A percentile compares a stretch with the other conserved stretches of the same genome.
phyloP scores from a whole-genome alignment of 2,329 filamentous ascomycete genomes.

The Fusarium sp. region DNA sequence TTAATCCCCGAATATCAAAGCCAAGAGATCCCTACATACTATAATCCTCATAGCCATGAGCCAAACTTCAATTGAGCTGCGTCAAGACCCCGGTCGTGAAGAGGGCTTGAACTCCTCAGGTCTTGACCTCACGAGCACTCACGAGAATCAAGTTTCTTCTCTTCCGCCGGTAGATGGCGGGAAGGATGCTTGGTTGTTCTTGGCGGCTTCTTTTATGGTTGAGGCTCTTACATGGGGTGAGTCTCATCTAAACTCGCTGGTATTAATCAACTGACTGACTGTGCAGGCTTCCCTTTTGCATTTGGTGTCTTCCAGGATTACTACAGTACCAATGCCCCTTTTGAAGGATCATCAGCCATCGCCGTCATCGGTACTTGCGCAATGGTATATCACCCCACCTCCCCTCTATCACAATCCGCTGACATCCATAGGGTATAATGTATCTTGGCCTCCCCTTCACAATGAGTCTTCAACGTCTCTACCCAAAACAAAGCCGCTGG shows the following conservation, averaged over 20 bases:
- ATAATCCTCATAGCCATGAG: not conserved
- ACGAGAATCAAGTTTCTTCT: not conserved
- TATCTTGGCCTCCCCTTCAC: slow-evolving; percentile 53
- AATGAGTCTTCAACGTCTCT: slow-evolving; percentile 35
- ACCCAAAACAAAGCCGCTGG: slow-evolving; percentile 50
- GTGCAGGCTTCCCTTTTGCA: slow-evolving; percentile 69
- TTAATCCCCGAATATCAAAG: not conserved
- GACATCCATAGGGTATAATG: slow-evolving; percentile 56
- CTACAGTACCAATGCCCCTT: slow-evolving; percentile 67
- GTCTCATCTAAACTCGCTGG: rapidly evolving
- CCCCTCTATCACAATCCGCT: not conserved
- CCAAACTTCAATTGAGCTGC: not conserved
- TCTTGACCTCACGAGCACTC: not conserved
- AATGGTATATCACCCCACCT: slow-evolving; percentile 54
- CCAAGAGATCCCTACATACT: rapidly evolving
- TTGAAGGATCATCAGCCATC: slow-evolving; percentile 61
- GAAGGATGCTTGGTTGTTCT: slow-evolving; percentile 47
- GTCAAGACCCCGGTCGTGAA: not conserved
- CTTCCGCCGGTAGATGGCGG: slow-evolving; percentile 45
- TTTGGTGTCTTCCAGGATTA: slow-evolving; percentile 78
- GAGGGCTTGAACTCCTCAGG: not conserved
- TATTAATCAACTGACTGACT: not conserved
- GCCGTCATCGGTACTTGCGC: slow-evolving; percentile 71
- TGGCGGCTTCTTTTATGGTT: slow-evolving; percentile 44
- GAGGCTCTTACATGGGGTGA: slow-evolving; percentile 48